phyloP scores from a whole-genome alignment of 108 stramenopile genomes.

The Skeletonema tropicum region DNA sequence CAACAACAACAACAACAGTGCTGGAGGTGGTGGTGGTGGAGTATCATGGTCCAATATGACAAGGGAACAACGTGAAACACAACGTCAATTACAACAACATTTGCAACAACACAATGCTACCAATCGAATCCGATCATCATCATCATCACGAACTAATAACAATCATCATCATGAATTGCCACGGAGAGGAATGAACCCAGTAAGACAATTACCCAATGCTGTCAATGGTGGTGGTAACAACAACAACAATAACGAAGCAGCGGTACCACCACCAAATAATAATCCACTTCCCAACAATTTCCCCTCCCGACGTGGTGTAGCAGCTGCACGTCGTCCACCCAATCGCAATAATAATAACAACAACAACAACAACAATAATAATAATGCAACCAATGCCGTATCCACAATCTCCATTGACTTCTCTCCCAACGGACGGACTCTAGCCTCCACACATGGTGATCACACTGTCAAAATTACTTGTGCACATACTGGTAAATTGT shows the following conservation, averaged over 20 bases:
- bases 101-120: constrained; percentile 18
- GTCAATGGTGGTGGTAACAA: no score
- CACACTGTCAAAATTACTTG: constrained; percentile 97
- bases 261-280: neutral
- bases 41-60: neutral
- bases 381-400: neutral
- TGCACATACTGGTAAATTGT: constrained; percentile 62
- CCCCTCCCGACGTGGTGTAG: neutral
- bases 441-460: constrained; percentile 98
- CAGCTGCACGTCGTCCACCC: constrained; percentile 6
- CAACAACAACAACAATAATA: neutral
- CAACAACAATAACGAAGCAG: neutral
- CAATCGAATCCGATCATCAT: neutral
- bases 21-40: neutral
- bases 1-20: no score
- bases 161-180: neutral
- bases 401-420: constrained; percentile 76
- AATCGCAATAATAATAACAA: constrained; percentile 5
- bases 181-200: neutral
- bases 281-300: constrained; percentile 3
- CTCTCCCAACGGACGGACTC: constrained; percentile 70
- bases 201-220: neutral
- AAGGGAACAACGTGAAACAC: constrained; percentile 42
- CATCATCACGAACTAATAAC: no score
- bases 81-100: constrained; percentile 35